Base-by-base conservation (phyloP, 108 stramenopile species). In the Nitzschia sp. region DNA sequence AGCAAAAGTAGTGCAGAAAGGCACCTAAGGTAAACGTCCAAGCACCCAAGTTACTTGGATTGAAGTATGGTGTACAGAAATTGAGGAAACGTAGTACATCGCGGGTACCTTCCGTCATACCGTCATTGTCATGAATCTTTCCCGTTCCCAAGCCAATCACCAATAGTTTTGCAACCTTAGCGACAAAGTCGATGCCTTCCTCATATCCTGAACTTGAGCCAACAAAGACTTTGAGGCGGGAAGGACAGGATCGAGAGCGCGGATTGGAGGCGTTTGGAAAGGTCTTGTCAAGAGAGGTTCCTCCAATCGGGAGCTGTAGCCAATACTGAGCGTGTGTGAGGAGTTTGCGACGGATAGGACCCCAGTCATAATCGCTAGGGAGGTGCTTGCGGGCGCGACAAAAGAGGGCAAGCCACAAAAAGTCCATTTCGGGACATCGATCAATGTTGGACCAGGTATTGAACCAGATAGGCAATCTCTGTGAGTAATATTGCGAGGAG, bases 21-120 rank as follows among this genome's bases (percentile, higher is more conserved):
- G 88, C 89, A 14, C 92, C 92, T 39, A 95, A 53, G 10, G 89
- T 84, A 67, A 93, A 91, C 0, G 94, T 93, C 94, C 94, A 95
- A 10, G 80, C 51, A 48, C 94, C 94, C 57, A 85, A 53, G 78
- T 95, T 95, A 29, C 90, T 91, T 10, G 94, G 94, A 71, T 95
- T 86, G 78, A 87, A 95, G 64, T 95, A 95, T 10, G 94, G 94
- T 19, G 88, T 80, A 26, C 90, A 86, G 67, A 83, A 93, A 14
- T 72, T 72, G 53, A 92, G 59, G 63, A 95, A 91, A 53, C 84
- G 73, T 46, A 95, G 64, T 5, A 95, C 77, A 64, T 92, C 91
- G 19, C 51, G 44, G 6, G 92, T 88, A 6, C 94, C 92, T 41
- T 87, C 81, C 14, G 93, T 92, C n/a, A 71, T 43, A 41, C 67